Base-by-base conservation (phyloP, 169 alveolate genomes). In the Besnoitia besnoiti region DNA sequence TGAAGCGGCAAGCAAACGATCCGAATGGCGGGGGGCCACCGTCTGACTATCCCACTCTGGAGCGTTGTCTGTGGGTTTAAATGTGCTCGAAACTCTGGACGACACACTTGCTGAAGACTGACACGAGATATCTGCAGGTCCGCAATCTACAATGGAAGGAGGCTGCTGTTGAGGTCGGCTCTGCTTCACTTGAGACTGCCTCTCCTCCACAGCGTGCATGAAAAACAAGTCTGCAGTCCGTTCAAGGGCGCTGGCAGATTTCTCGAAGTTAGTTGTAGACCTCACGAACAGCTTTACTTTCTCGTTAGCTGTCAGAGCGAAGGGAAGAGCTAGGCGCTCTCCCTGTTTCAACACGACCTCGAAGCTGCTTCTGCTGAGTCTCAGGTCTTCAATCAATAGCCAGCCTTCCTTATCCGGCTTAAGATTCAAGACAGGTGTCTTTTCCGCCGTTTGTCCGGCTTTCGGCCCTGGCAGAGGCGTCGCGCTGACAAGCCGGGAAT, bases 401-500 rank as follows among this genome's bases (percentile, higher is more conserved):
- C 87, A 77, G 49, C 87, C 87, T 1, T 77, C 87, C 44, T 37
- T 39, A 35, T 77, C 87, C 19, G 59, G 19, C 19, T 77, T 39
- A 7, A 39, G n/a, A 42, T 77, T 44, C 87, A 19, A 40, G 37
- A 77, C 50, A 37, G 55, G 55, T n/a, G 50, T 77, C n/a, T 30
- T 30, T 21, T 77, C 59, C 49, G 7, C 87, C 46, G 44, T 37
- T 0, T 77, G 87, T 0, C 87, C 87, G 40, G 47, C 59, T 35
- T 77, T 77, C 87, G 59, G 87, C 5, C 59, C 87, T 39, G 87
- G 16, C 40, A 77, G 55, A 21, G 87, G 87, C 7, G 87, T 42
- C 35, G 87, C 87, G 19, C 87, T 35, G 5, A 42, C 87, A 10
- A 77, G 55, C 39, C 87, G 10, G 5, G 87, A 40, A 40, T 30